Conservation (phyloP, 768 basidiomycete species). For the Phlegmacium glaucopus region DNA sequence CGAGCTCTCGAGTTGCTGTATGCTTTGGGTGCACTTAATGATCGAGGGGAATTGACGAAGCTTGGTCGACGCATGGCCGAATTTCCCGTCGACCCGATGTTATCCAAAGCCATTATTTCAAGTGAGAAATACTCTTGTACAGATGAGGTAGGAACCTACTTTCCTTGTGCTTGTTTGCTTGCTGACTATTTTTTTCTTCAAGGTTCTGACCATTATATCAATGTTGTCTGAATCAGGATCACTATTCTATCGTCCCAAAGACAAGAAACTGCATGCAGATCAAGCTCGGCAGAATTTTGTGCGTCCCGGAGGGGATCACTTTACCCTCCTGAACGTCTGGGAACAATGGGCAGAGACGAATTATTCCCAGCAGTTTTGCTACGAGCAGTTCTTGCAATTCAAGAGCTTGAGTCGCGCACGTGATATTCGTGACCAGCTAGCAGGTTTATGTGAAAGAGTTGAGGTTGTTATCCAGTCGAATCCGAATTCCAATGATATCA, state of each 20-base stretch:
- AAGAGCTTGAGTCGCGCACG: constrained; percentile 93
- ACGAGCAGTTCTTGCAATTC: constrained; percentile 93
- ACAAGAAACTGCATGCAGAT: constrained; percentile 96
- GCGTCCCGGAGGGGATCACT: constrained; percentile 94
- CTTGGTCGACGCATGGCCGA: constrained; percentile 97
- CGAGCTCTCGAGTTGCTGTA: constrained; percentile 91
- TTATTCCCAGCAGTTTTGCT: constrained; percentile 95
- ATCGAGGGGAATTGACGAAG: constrained; percentile 95
- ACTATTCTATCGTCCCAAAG: constrained; percentile 95
- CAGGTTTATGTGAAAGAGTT: constrained; percentile 93
- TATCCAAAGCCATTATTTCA: constrained; percentile 93
- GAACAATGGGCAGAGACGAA: constrained; percentile 99
- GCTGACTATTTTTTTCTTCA: background rate
- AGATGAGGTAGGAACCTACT: constrained; percentile 68
- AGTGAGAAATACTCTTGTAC: constrained; percentile 94
- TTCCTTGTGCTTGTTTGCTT: background rate
- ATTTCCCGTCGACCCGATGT: constrained; percentile 97
- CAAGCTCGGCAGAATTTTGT: constrained; percentile 98
- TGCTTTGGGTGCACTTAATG: constrained; percentile 94
- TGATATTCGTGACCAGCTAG: constrained; percentile 95
- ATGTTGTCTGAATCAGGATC: constrained; percentile 97
- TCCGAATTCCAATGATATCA: constrained; percentile 90
- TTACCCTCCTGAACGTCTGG: constrained; percentile 96
- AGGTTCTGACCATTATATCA: constrained; percentile 95
- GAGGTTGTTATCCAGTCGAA: constrained; percentile 87